Conservation (phyloP, 2,329 filamentous ascomycete genomes). For the Aspergillus hiratsukae region DNA sequence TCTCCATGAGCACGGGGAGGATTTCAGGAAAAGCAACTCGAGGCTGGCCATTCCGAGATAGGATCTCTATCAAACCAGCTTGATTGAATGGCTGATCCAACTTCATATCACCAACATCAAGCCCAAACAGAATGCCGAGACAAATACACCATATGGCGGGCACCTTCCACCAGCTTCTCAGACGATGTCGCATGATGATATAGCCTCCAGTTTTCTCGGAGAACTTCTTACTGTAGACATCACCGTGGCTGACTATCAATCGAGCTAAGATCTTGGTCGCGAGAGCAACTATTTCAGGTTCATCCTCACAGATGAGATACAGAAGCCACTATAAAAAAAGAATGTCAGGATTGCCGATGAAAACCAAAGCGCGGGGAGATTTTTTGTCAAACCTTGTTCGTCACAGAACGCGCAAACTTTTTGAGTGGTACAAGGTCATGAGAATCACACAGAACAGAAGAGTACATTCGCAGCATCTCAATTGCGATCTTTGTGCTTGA, state of each 20-base stretch:
- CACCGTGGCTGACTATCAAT: conserved; percentile 76
- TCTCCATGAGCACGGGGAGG: conserved; percentile 72
- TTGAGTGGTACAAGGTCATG: conserved; percentile 65
- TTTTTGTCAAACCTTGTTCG: conserved; percentile 68
- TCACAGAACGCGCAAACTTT: conserved; percentile 90
- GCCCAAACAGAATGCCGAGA: conserved; percentile 82
- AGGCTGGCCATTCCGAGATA: conserved; percentile 54
- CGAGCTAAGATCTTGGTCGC: conserved; percentile 79
- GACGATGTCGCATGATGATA: conserved; percentile 71
- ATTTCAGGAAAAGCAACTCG: conserved; percentile 72
- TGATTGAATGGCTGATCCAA: conserved; percentile 70
- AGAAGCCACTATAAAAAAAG: conserved; percentile 67
- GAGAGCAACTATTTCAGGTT: conserved; percentile 75
- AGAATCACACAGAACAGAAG: conserved; percentile 70
- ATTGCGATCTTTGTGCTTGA: conserved; percentile 68
- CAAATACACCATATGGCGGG: conserved; percentile 81
- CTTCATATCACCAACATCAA: conserved; percentile 70
- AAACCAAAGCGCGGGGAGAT: neutral
- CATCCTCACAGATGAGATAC: conserved; percentile 82
- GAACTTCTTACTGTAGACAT: conserved; percentile 80
- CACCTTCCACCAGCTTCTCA: conserved; percentile 86
- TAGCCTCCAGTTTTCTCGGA: conserved; percentile 83
- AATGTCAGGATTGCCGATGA: neutral
- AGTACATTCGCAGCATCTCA: conserved; percentile 71
- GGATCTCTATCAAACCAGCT: conserved; percentile 67